A percentile compares a stretch with the other conserved stretches of the same genome.
phyloP scores from a whole-genome alignment of 1,139 yeast genomes.

The Kodamaea anthophila region DNA sequence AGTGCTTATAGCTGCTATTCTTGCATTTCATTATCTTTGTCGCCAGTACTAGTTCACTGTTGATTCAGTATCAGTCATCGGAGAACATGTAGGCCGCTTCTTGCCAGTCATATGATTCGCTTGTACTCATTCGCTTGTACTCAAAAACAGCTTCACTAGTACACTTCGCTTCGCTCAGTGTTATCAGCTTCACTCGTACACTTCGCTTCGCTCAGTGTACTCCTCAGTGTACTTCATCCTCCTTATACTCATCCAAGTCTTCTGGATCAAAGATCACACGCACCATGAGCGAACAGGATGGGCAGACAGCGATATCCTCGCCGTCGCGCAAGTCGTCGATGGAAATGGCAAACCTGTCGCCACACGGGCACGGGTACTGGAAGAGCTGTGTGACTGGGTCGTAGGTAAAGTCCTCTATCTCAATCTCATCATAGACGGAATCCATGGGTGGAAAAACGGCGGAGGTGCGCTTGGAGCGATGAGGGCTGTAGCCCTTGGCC shows the following conservation, averaged over 20 bases:
- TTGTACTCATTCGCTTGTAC: too few relatives aligned
- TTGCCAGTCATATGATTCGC: too few relatives aligned
- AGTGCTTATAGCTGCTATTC: too few relatives aligned
- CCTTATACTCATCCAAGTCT: conserved; percentile 32
- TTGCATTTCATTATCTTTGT: too few relatives aligned
- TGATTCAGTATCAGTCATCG: too few relatives aligned
- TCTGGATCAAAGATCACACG: conserved; percentile 76
- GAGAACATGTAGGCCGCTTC: too few relatives aligned
- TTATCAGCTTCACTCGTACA: not conserved
- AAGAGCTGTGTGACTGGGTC: conserved; percentile 76
- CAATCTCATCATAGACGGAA: conserved; percentile 86
- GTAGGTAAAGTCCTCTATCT: conserved; percentile 92
- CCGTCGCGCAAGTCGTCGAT: conserved; percentile 87
- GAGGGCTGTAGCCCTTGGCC: conserved; percentile 11
- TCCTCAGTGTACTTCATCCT: conserved; percentile 1
- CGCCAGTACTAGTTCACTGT: too few relatives aligned
- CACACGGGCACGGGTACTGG: conserved; percentile 98
- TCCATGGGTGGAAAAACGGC: conserved; percentile 23
- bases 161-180: too few relatives aligned
- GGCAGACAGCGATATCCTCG: conserved; percentile 92
- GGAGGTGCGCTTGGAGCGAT: not conserved
- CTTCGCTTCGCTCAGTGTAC: not conserved
- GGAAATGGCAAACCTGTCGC: conserved; percentile 84
- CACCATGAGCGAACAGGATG: conserved; percentile 91
- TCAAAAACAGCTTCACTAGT: too few relatives aligned